These are phyloP conservation scores for Ephemerocybe angulata DNA, from an alignment of 768 basidiomycete species.

Conservation along the genomic window DNA sequence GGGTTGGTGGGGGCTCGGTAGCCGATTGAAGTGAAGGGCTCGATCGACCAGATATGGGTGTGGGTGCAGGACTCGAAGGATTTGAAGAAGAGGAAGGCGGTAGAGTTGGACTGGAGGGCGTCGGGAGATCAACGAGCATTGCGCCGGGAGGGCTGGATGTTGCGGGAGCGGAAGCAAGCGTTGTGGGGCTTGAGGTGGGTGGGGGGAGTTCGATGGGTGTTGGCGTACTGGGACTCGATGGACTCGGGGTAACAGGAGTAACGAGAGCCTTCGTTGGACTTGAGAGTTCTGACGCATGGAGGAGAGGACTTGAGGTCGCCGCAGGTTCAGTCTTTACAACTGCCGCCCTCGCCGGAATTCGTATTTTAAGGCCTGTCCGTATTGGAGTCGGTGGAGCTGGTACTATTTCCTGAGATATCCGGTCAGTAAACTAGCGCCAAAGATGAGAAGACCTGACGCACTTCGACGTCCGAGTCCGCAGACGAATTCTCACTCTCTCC, in stretches of 20 bases:
- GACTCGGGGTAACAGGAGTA: no score
- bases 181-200: background rate
- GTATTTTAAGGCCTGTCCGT: constrained; percentile 28
- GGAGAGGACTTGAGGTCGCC: no score
- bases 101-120: background rate
- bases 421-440: background rate
- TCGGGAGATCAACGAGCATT: background rate
- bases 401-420: background rate
- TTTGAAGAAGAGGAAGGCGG: background rate
- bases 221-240: no score
- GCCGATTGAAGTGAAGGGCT: no score
- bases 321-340: no score
- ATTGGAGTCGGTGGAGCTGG: constrained; percentile 2
- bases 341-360: no score
- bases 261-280: no score
- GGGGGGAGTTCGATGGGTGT: background rate
- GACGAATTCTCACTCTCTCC: background rate
- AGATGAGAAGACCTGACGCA: constrained; percentile 5
- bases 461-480: background rate
- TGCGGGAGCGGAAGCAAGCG: background rate
- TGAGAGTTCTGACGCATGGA: no score
- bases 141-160: background rate
- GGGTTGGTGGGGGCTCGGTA: no score
- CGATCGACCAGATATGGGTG: background rate
- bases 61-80: background rate